Evolutionary conservation across 2,329 filamentous ascomycete species (phyloP).

Genomic region (Pseudogymnoascus sp.): DNA sequence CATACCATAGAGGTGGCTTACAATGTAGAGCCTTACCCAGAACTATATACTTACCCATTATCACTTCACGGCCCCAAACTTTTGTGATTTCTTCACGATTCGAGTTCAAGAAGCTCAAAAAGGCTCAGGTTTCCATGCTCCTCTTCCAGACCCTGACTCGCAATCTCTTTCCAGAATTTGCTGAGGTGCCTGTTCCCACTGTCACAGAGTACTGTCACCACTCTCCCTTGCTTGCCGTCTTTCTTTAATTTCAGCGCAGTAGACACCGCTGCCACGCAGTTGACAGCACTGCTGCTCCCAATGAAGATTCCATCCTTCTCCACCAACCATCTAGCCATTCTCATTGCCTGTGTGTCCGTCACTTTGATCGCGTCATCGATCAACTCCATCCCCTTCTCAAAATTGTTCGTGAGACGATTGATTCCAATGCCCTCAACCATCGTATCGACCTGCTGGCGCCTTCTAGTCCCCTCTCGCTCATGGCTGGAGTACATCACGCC

Average conservation of each 20-base stretch:
- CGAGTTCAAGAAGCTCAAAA: constrained; percentile 38
- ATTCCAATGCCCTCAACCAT: constrained; percentile 95
- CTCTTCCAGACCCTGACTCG: constrained; percentile 57
- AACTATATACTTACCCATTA: constrained; percentile 1
- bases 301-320: constrained; percentile 93
- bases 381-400: constrained; percentile 76
- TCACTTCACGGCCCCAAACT: neutral
- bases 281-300: constrained; percentile 93
- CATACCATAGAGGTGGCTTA: neutral
- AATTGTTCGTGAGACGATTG: constrained; percentile 89
- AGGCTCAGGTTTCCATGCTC: constrained; percentile 44
- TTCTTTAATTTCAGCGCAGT: constrained; percentile 58
- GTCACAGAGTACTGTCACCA: constrained; percentile 83
- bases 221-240: constrained; percentile 48
- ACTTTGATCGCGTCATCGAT: constrained; percentile 88
- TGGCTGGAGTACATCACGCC: constrained; percentile 92
- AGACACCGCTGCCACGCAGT: constrained; percentile 74
- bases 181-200: constrained; percentile 74
- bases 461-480: constrained; percentile 82
- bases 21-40: neutral
- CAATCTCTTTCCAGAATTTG: constrained; percentile 75
- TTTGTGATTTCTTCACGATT: neutral
- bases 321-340: constrained; percentile 94
- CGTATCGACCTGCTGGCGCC: constrained; percentile 86
- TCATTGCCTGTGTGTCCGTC: constrained; percentile 77